Conservation (phyloP, 1,284 basidiomycete genomes). For the Fomes fomentarius region DNA sequence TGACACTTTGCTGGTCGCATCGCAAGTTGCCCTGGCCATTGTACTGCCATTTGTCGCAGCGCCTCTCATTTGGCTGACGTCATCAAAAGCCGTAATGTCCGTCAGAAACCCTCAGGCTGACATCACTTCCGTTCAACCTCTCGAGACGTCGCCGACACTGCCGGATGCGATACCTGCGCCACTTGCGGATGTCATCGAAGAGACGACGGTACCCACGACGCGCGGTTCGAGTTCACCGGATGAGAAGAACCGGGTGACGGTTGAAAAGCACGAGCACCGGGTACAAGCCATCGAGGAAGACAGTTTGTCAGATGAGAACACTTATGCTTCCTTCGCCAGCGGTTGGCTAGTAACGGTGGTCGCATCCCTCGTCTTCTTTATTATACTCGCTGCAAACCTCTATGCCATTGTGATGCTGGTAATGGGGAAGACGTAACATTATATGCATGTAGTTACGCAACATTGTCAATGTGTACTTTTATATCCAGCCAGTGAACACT, state of each 20-base stretch:
- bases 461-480: no score
- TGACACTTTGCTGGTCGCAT: conserved; percentile 81
- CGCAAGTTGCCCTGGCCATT: conserved; percentile 87
- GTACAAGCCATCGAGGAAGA: conserved; percentile 16
- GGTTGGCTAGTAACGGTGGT: conserved; percentile 54
- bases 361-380: conserved; percentile 60
- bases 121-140: neutral
- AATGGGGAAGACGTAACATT: conserved; percentile 28
- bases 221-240: neutral
- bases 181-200: conserved; percentile 12
- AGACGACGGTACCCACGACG: neutral
- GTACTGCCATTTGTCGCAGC: conserved; percentile 87
- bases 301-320: conserved; percentile 25
- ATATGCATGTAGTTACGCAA: neutral
- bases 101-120: conserved; percentile 35
- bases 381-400: conserved; percentile 71
- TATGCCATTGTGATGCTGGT: conserved; percentile 60
- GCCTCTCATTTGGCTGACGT: conserved; percentile 80
- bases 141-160: conserved; percentile 1
- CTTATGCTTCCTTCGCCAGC: conserved; percentile 62
- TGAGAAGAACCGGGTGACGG: conserved; percentile 15
- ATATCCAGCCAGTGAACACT: no score
- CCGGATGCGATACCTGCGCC: conserved; percentile 1
- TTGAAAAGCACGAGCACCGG: conserved; percentile 23
- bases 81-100: conserved; percentile 72